Base-by-base conservation (phyloP, 768 basidiomycete species). In the Paxillus rubicundulus region DNA sequence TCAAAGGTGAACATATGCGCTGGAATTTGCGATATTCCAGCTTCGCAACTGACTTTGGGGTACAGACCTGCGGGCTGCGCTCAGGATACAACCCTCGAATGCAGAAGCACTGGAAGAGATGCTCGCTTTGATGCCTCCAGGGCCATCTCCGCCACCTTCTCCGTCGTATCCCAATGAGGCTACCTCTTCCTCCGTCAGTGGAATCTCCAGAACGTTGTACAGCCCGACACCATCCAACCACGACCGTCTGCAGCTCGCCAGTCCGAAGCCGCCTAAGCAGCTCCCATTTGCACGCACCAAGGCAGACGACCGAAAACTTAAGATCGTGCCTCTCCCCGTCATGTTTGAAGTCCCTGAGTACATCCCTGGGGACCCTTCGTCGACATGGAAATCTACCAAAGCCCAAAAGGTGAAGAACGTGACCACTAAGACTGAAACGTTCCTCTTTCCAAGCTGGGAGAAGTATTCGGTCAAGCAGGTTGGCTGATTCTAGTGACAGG, bases 1-100 rank as follows among this genome's bases (percentile, higher is more conserved):
- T 82, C 33, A 77, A 78, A 72, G 85, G 85, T 84, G 58, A 17
- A 59, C 45, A 10, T 24, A 12, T 32, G 17, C 7, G 18, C 32
- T 20, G 14, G 5, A 20, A 30, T n/a, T 18, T 17, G 13, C 14
- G 32, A 20, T n/a, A 10, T 45, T 30, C 17, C 9, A 33, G 20
- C 32, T 47, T n/a, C 14, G 14, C 18, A 34, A 34, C 43, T 52
- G 17, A 64, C 10, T 9, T 40, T 46, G 43, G 33, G 14, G 34
- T 44, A 28, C 54, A 87, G 86, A 89, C 64, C 68, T 87, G 13
- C 80, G 82, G 16, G 77, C 81, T 5, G 77, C 82, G 6, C 70
- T 89, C 9, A 77, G 73, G 52, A 63, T 87, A 5, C 86, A 87
- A 53, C 85, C 86, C 0, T 72, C 71, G n/a, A 88, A 86, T 61